Evolutionary conservation across 371 early-diverging fungal genomes (phyloP).

Genomic region (Conidiobolus incongruus): DNA sequence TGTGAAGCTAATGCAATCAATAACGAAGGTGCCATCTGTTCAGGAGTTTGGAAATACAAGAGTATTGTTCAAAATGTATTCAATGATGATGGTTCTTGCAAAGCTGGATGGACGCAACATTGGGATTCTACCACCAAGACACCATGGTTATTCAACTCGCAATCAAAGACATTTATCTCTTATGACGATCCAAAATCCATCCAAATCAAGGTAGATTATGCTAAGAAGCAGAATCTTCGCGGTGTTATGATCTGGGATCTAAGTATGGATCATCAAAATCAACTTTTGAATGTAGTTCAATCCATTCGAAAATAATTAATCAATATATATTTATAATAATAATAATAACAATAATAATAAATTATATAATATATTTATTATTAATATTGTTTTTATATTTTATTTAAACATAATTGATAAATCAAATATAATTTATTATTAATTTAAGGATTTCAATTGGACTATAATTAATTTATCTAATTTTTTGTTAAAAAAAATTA

Average conservation of each 20-base stretch:
- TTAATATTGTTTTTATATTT: too few species aligned
- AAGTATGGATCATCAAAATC: slow-evolving; percentile 18
- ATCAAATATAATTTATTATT: too few species aligned
- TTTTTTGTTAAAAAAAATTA: too few species aligned
- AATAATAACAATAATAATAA: too few species aligned
- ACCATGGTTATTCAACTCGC: slow-evolving; percentile 39
- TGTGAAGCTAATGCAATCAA: slow-evolving; percentile 17
- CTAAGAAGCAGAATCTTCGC: slow-evolving; percentile 17
- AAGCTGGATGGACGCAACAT: slow-evolving; percentile 16
- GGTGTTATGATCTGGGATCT: slow-evolving; percentile 43
- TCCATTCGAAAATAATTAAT: too few species aligned
- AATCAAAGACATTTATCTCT: slow-evolving; percentile 22
- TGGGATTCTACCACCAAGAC: slow-evolving; percentile 38
- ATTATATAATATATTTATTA: too few species aligned
- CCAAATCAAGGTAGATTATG: slow-evolving; percentile 23
- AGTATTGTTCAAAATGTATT: slow-evolving; percentile 37
- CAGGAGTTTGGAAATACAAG: slow-evolving; percentile 42
- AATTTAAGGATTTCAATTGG: too few species aligned
- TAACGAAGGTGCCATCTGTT: slow-evolving; percentile 15
- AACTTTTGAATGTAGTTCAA: slow-evolving; percentile 17
- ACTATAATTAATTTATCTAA: too few species aligned
- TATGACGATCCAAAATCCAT: slow-evolving; percentile 38
- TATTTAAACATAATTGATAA: too few species aligned
- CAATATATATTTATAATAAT: too few species aligned
- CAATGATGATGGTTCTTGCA: slow-evolving; percentile 16